Base-by-base conservation (phyloP, 805 yeast species). In the Cyberlindnera xylosilytica region DNA sequence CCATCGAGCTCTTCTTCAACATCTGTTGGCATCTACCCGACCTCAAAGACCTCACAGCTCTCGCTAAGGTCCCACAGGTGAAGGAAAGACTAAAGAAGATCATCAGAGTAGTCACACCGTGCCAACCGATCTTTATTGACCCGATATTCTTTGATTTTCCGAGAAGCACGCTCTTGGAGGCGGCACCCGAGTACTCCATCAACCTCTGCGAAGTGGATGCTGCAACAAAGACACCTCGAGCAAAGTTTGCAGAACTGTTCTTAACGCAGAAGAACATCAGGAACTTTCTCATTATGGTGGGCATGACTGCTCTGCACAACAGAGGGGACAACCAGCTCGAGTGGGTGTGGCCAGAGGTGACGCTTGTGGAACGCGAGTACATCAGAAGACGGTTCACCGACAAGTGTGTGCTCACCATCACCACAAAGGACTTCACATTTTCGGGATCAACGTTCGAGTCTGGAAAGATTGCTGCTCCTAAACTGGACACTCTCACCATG, bases 341-440 rank as follows among this genome's bases (percentile, higher is more conserved):
- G 27, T 44, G 42, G 41, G 32, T 39, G 20, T 44, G 43, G 41
- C 47, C 47, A 15, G 47, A 44, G 18, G 33, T 44, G 8, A 39
- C 40, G 12, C 28, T 38, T 22, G 43, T 36, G 8, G 47, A 44
- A 23, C 26, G n/a, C n/a, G 44, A 44, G 34, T 23, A 40, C 3
- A 4, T 34, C 4, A 12, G 29, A 7, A 27, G 39, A 19, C 29
- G 31, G 15, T 39, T 44, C 38, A 44, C 40, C 16, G 9, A 23
- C 4, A 16, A 31, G 17, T 35, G 40, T 19, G 19, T 39, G 20
- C 23, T 44, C 15, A 31, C 31, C 2, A 5, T 36, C 7, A 39
- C 47, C 3, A 33, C 29, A 20, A 10, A 16, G 28, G 20, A 32
- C 4, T 44, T 44, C 33, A 36, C 24, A 3, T 20, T 44, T 10